Evolutionary conservation across 2,329 filamentous ascomycete genomes (phyloP), one percentile per base, ranked within the genome.

Genomic region (Neonectria sp.): DNA sequence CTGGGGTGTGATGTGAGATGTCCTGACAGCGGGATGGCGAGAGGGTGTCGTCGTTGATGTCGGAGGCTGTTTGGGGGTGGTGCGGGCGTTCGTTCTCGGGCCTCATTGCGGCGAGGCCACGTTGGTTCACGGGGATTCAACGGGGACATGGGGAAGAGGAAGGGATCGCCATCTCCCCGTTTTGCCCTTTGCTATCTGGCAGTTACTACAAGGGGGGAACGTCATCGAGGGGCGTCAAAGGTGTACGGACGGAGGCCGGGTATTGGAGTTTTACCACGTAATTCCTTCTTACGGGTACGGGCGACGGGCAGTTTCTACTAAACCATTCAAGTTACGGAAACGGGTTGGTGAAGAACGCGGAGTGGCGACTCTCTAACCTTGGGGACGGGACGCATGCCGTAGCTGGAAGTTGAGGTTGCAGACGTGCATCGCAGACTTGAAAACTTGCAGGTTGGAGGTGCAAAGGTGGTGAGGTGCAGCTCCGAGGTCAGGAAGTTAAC

Each of bases 401-500:
- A 12, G 51, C 21, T 35, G 49, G 31, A 53, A 29, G 13, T 49
- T 49, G 46, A 17, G 48, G 48, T 17, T 51, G 25, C 25, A 27
- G 25, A n/a, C 48, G 4, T 29, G 27, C 25, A 51, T 27, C 17
- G 25, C 27, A 9, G 25, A 31, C 25, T n/a, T 43, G 51, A 35
- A 29, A 27, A 17, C 24, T 51, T 58, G 46, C 46, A 43, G 53
- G 27, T 58, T 63, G 53, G 61, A 63, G 61, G 61, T 63, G 61
- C 33, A 35, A 13, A 35, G 33, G 33, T 51, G 13, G 48, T 65
- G 63, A 65, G 63, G 15, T 60, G 63, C 63, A 72, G 60, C 60
- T 74, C 67, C 56, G 67, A 72, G 59, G 61, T 71, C 71, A 71
- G 73, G 73, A 75, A 75, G 73, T 75, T 75, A 75, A 49, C 73